These are phyloP conservation scores for Brachypodium distachyon DNA, from an alignment of 202 grass and related monocot genomes.

Conservation along the genomic window DNA sequence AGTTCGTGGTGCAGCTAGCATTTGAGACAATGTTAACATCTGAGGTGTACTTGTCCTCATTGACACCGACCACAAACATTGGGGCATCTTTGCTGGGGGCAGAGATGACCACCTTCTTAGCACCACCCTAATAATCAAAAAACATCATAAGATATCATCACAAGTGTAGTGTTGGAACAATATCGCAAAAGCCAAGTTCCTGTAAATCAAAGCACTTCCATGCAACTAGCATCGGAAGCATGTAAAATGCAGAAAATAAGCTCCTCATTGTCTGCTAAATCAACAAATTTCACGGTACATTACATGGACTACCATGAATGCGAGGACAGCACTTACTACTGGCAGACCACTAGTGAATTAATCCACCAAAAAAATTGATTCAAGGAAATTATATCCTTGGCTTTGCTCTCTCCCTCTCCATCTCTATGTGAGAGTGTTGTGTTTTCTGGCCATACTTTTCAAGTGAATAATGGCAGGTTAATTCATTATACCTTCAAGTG, in stretches of 20 bases:
- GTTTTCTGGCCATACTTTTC: background rate
- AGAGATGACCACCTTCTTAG: constrained; percentile 80
- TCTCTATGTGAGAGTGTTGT: too few relatives aligned
- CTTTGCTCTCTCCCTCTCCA: background rate
- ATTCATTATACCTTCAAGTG: constrained; percentile 64
- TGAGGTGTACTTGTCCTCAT: constrained; percentile 71
- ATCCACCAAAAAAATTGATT: background rate
- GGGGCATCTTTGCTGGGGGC: constrained; percentile 84
- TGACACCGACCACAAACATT: constrained; percentile 78
- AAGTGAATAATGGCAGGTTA: background rate
- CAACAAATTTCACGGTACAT: background rate
- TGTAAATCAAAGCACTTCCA: background rate
- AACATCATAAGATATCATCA: background rate
- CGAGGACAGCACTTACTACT: background rate
- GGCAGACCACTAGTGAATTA: background rate
- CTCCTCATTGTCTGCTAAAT: background rate
- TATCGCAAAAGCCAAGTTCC: background rate
- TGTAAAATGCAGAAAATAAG: background rate
- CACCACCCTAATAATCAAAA: constrained; percentile 49
- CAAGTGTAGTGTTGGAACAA: background rate
- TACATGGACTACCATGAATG: background rate
- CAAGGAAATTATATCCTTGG: background rate
- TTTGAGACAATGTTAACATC: constrained; percentile 75
- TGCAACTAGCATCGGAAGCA: background rate
- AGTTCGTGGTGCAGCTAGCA: constrained; percentile 92